Percentiles rank a stretch among this genome's conserved stretches.
These are phyloP conservation scores for Globisporangium heterothallicum DNA, from an alignment of 352 stramenopile genomes.

Conservation along the genomic window DNA sequence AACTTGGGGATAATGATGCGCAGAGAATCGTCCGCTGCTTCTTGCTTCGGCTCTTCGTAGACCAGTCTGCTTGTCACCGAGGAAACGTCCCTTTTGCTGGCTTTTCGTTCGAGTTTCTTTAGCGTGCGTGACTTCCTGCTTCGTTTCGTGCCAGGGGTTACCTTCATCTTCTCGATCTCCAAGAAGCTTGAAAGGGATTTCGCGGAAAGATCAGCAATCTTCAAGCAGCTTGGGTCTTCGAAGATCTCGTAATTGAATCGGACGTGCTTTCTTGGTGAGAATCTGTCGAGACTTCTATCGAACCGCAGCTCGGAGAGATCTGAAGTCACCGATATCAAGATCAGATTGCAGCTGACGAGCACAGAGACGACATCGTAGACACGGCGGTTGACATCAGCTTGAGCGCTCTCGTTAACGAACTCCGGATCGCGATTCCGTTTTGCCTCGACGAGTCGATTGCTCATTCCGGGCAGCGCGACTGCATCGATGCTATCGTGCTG, in stretches of 20 bases:
- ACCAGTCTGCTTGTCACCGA: background rate
- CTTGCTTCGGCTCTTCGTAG: conserved; percentile 1
- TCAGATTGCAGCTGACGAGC: conserved; percentile 44
- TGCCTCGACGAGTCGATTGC: conserved; percentile 36
- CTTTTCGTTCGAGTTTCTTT: conserved; percentile 5
- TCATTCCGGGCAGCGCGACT: conserved; percentile 29
- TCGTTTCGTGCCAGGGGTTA: background rate
- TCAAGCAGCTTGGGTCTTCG: conserved; percentile 20
- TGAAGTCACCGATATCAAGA: conserved; percentile 22
- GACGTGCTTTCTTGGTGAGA: conserved; percentile 35
- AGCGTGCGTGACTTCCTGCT: background rate
- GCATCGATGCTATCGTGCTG: conserved; percentile 25
- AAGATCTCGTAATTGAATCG: conserved; percentile 59
- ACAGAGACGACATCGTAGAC: conserved; percentile 70
- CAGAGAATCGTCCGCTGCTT: background rate
- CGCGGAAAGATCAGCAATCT: conserved; percentile 11
- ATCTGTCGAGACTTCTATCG: conserved; percentile 20
- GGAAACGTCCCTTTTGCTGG: background rate
- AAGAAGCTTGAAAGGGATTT: conserved; percentile 1
- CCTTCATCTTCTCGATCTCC: background rate
- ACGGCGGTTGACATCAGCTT: conserved; percentile 44
- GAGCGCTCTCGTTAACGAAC: conserved; percentile 14
- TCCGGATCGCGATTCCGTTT: conserved; percentile 23
- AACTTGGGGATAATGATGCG: background rate
- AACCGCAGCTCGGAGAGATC: conserved; percentile 11